These are phyloP conservation scores for Entamoeba dispar DNA, from an alignment of 208 protist genomes.

Conservation along the genomic window DNA sequence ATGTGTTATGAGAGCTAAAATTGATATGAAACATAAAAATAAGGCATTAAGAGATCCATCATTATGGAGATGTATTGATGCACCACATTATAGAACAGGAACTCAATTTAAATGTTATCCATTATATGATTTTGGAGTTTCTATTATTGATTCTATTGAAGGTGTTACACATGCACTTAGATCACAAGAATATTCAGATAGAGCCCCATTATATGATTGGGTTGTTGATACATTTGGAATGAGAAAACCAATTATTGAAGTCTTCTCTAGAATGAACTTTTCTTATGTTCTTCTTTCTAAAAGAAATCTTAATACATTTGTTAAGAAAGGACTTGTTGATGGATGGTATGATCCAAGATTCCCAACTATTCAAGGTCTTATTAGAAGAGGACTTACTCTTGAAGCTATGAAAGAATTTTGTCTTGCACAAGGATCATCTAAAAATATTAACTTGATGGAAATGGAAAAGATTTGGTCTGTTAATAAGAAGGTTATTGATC, in stretches of 20 bases:
- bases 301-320: conserved; percentile 82
- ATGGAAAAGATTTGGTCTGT: conserved; percentile 90
- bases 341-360: conserved; percentile 95
- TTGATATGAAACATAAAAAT: conserved; percentile 72
- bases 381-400: conserved; percentile 80
- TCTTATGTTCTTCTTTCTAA: conserved; percentile 89
- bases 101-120: conserved; percentile 66
- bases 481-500: conserved; percentile 86
- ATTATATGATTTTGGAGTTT: conserved; percentile 96
- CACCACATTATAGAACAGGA: conserved; percentile 63
- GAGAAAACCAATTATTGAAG: conserved; percentile 44
- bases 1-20: conserved; percentile 80
- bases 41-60: conserved; percentile 81
- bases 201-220: conserved; percentile 19
- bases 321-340: conserved; percentile 69
- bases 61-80: conserved; percentile 71
- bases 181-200: conserved; percentile 50
- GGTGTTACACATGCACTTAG: conserved; percentile 90
- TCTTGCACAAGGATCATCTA: conserved; percentile 74
- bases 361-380: conserved; percentile 75
- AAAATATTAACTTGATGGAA: conserved; percentile 74
- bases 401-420: conserved; percentile 77
- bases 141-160: conserved; percentile 85
- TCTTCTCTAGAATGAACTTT: conserved; percentile 92
- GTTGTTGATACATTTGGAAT: conserved; percentile 10